Evolutionary conservation across 2,329 filamentous ascomycete species (phyloP).

Genomic region (Lecanicillium sp.): DNA sequence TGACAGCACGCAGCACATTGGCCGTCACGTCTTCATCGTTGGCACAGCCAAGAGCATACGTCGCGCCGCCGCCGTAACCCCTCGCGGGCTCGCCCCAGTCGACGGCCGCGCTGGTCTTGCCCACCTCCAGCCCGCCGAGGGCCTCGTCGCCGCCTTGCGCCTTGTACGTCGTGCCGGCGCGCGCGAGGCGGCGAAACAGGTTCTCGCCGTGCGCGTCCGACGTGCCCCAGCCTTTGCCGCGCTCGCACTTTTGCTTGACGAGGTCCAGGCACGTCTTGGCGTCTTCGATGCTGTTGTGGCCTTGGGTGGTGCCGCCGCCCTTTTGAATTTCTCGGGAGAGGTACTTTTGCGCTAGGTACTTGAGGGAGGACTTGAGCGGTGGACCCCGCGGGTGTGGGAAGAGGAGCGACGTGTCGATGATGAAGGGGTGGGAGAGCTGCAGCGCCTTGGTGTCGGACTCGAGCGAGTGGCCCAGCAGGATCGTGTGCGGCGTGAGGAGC

Average conservation of each 20-base stretch:
- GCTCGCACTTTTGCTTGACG: conserved; percentile 92
- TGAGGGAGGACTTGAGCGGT: conserved; percentile 83
- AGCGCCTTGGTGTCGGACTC: conserved; percentile 80
- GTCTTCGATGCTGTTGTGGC: conserved; percentile 91
- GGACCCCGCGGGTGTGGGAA: conserved; percentile 87
- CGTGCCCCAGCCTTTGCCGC: conserved; percentile 78
- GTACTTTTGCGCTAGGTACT: conserved; percentile 82
- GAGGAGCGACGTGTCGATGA: conserved; percentile 84
- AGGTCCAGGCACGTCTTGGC: conserved; percentile 86
- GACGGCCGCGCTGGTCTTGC: conserved; percentile 65
- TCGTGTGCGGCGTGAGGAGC: conserved; percentile 63
- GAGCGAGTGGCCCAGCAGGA: conserved; percentile 73
- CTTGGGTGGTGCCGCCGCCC: conserved; percentile 47
- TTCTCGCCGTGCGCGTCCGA: conserved; percentile 75
- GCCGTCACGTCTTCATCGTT: conserved; percentile 51
- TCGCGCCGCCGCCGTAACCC: conserved; percentile 49
- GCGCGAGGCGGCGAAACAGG: conserved; percentile 74
- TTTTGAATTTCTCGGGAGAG: conserved; percentile 84
- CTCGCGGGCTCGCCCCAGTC: conserved; percentile 79
- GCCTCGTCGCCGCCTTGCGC: conserved; percentile 51
- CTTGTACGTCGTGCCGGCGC: conserved; percentile 55
- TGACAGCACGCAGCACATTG: conserved; percentile 49
- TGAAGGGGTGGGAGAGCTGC: conserved; percentile 81
- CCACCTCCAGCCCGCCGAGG: conserved; percentile 44
- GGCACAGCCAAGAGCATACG: conserved; percentile 47